Evolutionary conservation across 805 yeast genomes (phyloP), one percentile per base, ranked within the genome.

Genomic region (Scheffersomyces stipitis): DNA sequence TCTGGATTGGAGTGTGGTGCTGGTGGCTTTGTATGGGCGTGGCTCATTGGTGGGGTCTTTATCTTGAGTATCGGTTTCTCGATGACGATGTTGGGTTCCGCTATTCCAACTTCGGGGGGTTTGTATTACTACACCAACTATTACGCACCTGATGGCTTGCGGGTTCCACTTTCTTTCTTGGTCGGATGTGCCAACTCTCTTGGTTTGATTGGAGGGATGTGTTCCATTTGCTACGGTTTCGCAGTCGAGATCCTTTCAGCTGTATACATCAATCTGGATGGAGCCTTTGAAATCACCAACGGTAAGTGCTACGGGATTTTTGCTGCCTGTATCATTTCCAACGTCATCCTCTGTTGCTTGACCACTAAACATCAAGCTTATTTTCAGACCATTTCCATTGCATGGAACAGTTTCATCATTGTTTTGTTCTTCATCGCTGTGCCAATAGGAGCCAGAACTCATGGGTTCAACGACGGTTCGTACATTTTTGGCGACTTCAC

Each of bases 51-150:
- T 23, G 71, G 80, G 4, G 41, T 66, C 8, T 77, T 80, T 47
- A 79, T 83, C 38, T 51, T 81, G 37, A 52, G 68, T 7, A 72
- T 80, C n/a, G 88, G 87, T 13, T 44, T 74, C 5, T 68, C 83
- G 13, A 75, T 84, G 80, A 69, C 85, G 4, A 83, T 81, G 49
- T 58, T 81, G 43, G 86, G 83, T 1, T 73, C 82, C 26, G 75
- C 88, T 1, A 74, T 80, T 45, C 90, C 91, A 18, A 83, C 90
- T 1, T 76, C 84, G 15, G 90, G 90, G 37, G 90, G 90, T 6
- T 62, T 83, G 27, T 84, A 81, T 53, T 79, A 75, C 58, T 80
- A 84, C 81, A 77, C 86, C 1, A 78, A 70, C 56, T 72, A 79
- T 52, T 82, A 79, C 52, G 79, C 88, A 17, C 89, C 87, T 2